phyloP scores from a whole-genome alignment of 1,284 basidiomycete genomes.

The Cutaneotrichosporon dermatis region DNA sequence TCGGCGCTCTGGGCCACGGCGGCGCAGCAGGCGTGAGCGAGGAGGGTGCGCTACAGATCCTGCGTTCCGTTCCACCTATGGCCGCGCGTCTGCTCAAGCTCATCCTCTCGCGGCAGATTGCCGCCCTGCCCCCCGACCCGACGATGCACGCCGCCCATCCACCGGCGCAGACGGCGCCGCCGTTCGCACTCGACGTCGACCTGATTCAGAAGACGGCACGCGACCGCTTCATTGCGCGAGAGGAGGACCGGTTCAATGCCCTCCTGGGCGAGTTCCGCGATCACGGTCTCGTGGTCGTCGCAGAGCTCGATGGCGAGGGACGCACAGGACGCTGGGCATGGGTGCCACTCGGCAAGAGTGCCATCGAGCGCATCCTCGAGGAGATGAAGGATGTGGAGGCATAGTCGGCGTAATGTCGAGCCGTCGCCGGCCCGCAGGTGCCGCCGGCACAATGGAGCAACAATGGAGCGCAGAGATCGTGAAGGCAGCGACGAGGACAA shows the following conservation, averaged over 20 bases:
- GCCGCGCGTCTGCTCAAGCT: conserved; percentile 73
- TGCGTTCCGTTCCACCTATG: conserved; percentile 78
- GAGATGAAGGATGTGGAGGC: conserved; percentile 33
- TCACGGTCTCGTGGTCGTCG: conserved; percentile 70
- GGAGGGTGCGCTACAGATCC: conserved; percentile 73
- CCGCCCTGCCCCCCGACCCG: conserved; percentile 52
- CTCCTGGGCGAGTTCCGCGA: conserved; percentile 83
- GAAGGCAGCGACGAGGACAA: no score
- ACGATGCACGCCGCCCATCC: conserved; percentile 23
- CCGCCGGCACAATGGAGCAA: no score
- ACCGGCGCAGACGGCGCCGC: conserved; percentile 28
- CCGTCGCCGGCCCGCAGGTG: no score
- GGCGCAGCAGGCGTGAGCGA: conserved; percentile 58
- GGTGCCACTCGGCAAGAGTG: conserved; percentile 73
- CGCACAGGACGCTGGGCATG: conserved; percentile 57
- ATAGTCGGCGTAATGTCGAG: background rate
- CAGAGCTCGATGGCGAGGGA: conserved; percentile 43
- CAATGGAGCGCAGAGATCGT: no score
- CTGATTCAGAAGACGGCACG: conserved; percentile 40
- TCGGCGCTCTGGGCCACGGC: conserved; percentile 33
- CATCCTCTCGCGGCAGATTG: conserved; percentile 64
- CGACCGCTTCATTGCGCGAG: conserved; percentile 79
- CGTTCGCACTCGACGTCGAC: conserved; percentile 45
- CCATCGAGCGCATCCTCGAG: conserved; percentile 45
- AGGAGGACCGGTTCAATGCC: conserved; percentile 73